Conservation (phyloP, 2,329 filamentous ascomycete species). For the Hypoxylon sp. region DNA sequence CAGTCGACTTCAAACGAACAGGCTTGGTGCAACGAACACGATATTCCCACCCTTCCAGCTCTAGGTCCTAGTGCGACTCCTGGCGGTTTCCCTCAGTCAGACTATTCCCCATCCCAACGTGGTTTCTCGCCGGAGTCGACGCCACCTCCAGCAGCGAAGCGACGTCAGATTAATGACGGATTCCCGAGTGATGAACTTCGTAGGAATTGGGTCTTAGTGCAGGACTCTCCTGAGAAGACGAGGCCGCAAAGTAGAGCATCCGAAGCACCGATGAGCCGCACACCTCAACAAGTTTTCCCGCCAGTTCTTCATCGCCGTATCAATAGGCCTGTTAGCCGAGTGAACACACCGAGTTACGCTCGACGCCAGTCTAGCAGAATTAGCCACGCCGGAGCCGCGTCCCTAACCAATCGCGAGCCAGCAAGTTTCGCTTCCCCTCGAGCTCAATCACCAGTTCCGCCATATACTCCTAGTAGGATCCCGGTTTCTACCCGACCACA, state of each 20-base stretch:
- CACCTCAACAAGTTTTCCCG: conserved; percentile 47
- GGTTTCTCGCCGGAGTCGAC: conserved; percentile 57
- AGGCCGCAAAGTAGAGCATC: conserved; percentile 44
- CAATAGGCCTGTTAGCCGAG: conserved; percentile 57
- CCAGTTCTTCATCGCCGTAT: conserved; percentile 59
- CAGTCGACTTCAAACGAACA: conserved; percentile 39
- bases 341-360: conserved; percentile 49
- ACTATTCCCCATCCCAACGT: conserved; percentile 53
- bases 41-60: conserved; percentile 47
- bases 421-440: conserved; percentile 68
- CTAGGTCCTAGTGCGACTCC: conserved; percentile 45
- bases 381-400: conserved; percentile 62
- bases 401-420: conserved; percentile 57
- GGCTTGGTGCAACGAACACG: conserved; percentile 50
- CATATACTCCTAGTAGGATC: conserved; percentile 59
- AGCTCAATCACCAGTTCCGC: conserved; percentile 52
- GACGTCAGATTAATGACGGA: conserved; percentile 65
- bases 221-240: conserved; percentile 53
- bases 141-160: conserved; percentile 64
- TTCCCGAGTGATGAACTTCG: conserved; percentile 67
- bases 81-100: conserved; percentile 52
- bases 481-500: conserved; percentile 55
- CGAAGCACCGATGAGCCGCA: conserved; percentile 44
- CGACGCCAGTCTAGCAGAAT: conserved; percentile 59
- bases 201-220: conserved; percentile 79